Evolutionary conservation across 805 yeast species (phyloP).

Genomic region (Sugiyamaella valdiviana): DNA sequence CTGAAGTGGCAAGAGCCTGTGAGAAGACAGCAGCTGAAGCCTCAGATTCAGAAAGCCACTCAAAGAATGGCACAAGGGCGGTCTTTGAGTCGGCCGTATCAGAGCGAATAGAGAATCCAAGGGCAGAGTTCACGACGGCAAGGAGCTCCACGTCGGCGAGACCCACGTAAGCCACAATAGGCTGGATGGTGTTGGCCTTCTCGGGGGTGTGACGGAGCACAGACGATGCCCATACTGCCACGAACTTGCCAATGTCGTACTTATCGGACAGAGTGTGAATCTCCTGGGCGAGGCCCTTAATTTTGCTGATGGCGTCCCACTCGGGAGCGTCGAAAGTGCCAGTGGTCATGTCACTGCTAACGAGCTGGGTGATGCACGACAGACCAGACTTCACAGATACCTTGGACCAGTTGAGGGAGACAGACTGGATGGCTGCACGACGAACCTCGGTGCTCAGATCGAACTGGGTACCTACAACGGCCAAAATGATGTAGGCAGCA

Average conservation of each 20-base stretch:
- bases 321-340: constrained; percentile 18
- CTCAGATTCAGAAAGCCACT: constrained; percentile 37
- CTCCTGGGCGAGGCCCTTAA: constrained; percentile 22
- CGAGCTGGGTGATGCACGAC: constrained; percentile 31
- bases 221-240: constrained; percentile 41
- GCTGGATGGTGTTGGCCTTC: constrained; percentile 12
- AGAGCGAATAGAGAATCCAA: constrained; percentile 2
- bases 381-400: constrained; percentile 28
- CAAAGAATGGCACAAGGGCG: constrained; percentile 36
- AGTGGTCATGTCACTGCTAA: constrained; percentile 16
- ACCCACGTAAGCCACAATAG: constrained; percentile 17
- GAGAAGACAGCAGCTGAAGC: constrained; percentile 30
- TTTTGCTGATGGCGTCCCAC: constrained; percentile 17
- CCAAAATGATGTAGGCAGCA: constrained; percentile 74
- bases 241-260: constrained; percentile 37
- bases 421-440: constrained; percentile 55
- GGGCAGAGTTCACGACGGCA: constrained; percentile 9
- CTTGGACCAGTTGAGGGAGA: constrained; percentile 41
- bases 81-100: constrained; percentile 27
- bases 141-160: constrained; percentile 18
- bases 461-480: constrained; percentile 69
- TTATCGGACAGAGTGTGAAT: constrained; percentile 23
- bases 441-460: constrained; percentile 52
- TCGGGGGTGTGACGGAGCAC: constrained; percentile 40
- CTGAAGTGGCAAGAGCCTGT: constrained; percentile 6